Conservation (phyloP, 306 rosid species). For the Begonia peltatifolia region DNA sequence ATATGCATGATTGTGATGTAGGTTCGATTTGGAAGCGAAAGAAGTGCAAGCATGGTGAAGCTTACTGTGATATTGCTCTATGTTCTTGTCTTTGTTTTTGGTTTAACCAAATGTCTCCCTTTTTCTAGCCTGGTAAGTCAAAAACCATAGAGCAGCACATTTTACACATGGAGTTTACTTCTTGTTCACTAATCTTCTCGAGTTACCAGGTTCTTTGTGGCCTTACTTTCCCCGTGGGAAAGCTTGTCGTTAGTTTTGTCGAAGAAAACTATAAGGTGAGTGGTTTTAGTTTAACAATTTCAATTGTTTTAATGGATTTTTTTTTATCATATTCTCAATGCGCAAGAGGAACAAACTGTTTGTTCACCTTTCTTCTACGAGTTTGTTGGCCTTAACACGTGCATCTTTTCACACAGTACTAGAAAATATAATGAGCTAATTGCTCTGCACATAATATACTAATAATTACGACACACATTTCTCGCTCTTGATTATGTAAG, state of each 20-base stretch:
- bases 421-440: too few species aligned
- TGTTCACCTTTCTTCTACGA: too few species aligned
- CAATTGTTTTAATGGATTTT: too few species aligned
- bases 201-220: constrained; percentile 42
- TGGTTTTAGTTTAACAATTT: background rate
- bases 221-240: constrained; percentile 66
- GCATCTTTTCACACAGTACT: too few species aligned
- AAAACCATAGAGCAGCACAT: background rate
- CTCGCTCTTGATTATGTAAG: background rate
- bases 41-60: constrained; percentile 46
- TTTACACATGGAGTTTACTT: background rate
- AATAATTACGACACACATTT: background rate
- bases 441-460: too few species aligned
- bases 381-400: too few species aligned
- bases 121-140: constrained; percentile 45
- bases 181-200: too few species aligned
- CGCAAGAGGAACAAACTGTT: too few species aligned
- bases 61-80: constrained; percentile 35
- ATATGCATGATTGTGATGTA: constrained; percentile 7
- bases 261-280: constrained; percentile 65
- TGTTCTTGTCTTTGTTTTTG: constrained; percentile 36
- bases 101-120: constrained; percentile 50
- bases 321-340: too few species aligned
- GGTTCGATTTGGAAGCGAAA: constrained; percentile 73
- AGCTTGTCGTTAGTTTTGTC: constrained; percentile 46